Evolutionary conservation across 768 basidiomycete species (phyloP), one percentile per base, ranked within the genome.

Genomic region (Pholiota conissans): DNA sequence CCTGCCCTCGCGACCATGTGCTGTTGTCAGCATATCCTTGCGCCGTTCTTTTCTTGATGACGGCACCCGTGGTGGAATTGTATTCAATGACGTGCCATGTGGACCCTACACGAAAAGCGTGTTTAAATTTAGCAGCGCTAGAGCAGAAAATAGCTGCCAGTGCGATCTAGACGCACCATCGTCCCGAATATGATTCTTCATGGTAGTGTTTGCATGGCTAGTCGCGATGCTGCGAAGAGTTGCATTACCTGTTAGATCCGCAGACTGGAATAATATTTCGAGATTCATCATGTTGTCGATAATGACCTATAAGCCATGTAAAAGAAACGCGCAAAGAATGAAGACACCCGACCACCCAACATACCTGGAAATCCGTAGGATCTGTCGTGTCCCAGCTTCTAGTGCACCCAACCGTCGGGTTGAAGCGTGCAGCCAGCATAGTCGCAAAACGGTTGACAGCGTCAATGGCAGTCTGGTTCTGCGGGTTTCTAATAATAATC

Each of bases 251-350:
- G 85, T 89, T 22, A 89, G 70, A n/a, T 71, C 71, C 39, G 76
- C 82, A 5, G 83, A 82, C 5, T 76, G 76, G 65, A 84, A 84
- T n/a, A 89, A 69, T 14, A 87, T 74, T 69, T 89, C 86, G 18
- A 90, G 79, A 63, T 86, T 90, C 85, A 90, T 88, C 87, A 90
- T 87, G 66, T 87, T 89, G 72, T 90, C 87, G 46, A 89, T 88
- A 67, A 90, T 88, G 49, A 89, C 87, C 83, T 73, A 20, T 26
- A 27, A 3, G 11, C 6, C 35, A 26, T 10, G 37, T 9, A 28
- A 28, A 29, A 14, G 49, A 57, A 52, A 30, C 32, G n/a, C 10
- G n/a, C 7, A n/a, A 29, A 16, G 22, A 48, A 46, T 53, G 14
- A n/a, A n/a, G n/a, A 22, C 30, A 20, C 42, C 37, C 26, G 5